Evolutionary conservation across 1,284 basidiomycete species (phyloP).

Genomic region (Coriolopsis trogii): DNA sequence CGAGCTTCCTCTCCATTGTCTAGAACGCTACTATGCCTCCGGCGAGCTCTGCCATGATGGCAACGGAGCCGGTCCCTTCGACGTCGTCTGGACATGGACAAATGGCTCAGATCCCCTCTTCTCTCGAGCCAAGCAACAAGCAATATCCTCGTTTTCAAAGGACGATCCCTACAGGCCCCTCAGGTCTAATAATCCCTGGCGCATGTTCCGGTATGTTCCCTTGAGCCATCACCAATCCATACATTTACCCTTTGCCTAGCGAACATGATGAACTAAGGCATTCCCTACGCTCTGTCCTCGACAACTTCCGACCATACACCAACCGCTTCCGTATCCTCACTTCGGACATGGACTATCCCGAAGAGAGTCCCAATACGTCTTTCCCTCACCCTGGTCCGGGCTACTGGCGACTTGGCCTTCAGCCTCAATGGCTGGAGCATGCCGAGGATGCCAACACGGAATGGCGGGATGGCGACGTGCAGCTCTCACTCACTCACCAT

Average conservation of each 20-base stretch:
- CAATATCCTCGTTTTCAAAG: constrained; percentile 13
- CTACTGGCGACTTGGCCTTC: constrained; percentile 28
- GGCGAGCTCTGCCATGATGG: constrained; percentile 28
- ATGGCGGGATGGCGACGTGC: constrained; percentile 27
- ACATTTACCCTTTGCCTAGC: constrained; percentile 11
- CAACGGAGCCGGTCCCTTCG: constrained; percentile 22
- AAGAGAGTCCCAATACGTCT: constrained; percentile 1
- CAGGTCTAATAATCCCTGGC: constrained; percentile 22
- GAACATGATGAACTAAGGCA: constrained; percentile 36
- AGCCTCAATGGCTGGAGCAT: constrained; percentile 30
- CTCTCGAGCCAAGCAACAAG: constrained; percentile 20
- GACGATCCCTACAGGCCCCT: constrained; percentile 30
- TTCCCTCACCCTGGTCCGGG: constrained; percentile 26
- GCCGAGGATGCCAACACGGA: constrained; percentile 8
- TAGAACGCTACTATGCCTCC: constrained; percentile 27
- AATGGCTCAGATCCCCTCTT: constrained; percentile 34
- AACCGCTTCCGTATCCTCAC: constrained; percentile 30
- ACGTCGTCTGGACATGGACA: constrained; percentile 36
- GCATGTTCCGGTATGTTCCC: constrained; percentile 30
- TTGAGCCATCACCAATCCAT: neutral
- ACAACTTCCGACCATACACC: constrained; percentile 28
- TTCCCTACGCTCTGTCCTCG: constrained; percentile 33
- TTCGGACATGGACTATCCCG: constrained; percentile 26
- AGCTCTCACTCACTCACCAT: constrained; percentile 31
- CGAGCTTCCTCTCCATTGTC: constrained; percentile 26